Evolutionary conservation across 129 eudicot genomes (phyloP).

Genomic region (Pseudognaphalium luteoalbum): DNA sequence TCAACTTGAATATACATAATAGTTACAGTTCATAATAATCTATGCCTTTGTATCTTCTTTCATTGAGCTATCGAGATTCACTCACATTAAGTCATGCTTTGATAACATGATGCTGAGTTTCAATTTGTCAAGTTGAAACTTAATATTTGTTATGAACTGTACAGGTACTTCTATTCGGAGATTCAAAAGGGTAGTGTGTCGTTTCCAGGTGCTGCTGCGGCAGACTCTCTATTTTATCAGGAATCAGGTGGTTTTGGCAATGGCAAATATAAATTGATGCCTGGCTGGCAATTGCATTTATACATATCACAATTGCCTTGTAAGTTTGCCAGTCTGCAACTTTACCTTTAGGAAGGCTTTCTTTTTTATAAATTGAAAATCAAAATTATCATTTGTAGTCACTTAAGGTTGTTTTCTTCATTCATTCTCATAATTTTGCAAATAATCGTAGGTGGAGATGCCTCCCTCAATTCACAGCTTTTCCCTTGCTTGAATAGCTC

Average conservation of each 20-base stretch:
- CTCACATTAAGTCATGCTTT: constrained; percentile 2
- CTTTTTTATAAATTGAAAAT: not conserved
- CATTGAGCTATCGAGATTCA: not conserved
- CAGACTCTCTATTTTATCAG: constrained; percentile 46
- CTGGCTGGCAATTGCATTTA: constrained; percentile 82
- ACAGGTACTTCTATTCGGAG: constrained; percentile 78
- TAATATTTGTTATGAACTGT: constrained; percentile 7
- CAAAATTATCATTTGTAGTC: not conserved
- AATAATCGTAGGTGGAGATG: constrained; percentile 80
- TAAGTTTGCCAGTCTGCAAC: constrained; percentile 35
- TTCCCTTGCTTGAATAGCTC: constrained; percentile 60
- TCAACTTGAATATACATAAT: too few species aligned
- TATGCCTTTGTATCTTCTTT: not conserved
- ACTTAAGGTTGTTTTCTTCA: not conserved
- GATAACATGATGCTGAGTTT: not conserved
- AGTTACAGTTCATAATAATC: not conserved
- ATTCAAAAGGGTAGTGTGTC: constrained; percentile 45
- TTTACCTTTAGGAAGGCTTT: constrained; percentile 4
- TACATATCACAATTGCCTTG: constrained; percentile 95
- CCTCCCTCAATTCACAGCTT: constrained; percentile 66
- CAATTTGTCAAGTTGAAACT: not conserved
- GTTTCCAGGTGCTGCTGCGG: constrained; percentile 37
- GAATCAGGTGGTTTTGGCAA: constrained; percentile 47
- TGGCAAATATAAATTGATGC: constrained; percentile 56
- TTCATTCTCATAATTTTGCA: constrained; percentile 12